Evolutionary conservation across 345 rosid species (phyloP), one percentile per base, ranked within the genome.

Genomic region (Sisymbrium altissimum): DNA sequence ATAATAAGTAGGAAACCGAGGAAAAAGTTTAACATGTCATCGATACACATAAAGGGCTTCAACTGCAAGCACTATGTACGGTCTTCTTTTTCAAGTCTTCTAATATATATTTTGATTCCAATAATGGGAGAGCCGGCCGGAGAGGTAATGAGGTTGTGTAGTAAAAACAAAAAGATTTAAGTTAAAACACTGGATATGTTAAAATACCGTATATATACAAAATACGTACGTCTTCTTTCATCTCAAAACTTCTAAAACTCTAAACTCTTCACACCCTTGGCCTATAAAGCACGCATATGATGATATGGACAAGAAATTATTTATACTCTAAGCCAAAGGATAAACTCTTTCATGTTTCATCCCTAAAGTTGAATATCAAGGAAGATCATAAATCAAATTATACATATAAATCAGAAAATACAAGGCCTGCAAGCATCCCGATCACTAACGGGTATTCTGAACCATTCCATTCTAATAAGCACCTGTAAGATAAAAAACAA

Each of bases 41-140:
- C 58, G 25, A 70, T 58, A 39, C 13, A 45, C 65, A 69, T 57
- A 57, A 58, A 45, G 12, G 57, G 35, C 21, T 70, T 56, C 55
- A 69, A 32, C 44, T 13, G 19, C 73, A 56, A 69, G 73, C 73
- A 68, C 32, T 68, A 68, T 29, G 53, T 43, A 55, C 8, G 30
- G 18, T 40, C 63, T 27, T 40, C n/a, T 23, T 66, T 27, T 27
- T 56, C 29, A 40, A 54, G 14, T 68, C 53, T 49, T 49, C 3
- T 25, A 54, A 68, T 49, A 19, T 49, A 49, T 19, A 48, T 9
- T 48, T 50, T 50, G 30, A 50, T 21, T 50, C 2, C 21, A 53
- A 21, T 39, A 54, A 14, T 27, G 58, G 7, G 35, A 45, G 50
- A 15, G 50, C 11, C 11, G 43, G 50, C 11, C 11, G 43, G n/a